Evolutionary conservation across 306 rosid genomes (phyloP), one percentile per base, ranked within the genome.

Genomic region (Gleditsia sinensis): DNA sequence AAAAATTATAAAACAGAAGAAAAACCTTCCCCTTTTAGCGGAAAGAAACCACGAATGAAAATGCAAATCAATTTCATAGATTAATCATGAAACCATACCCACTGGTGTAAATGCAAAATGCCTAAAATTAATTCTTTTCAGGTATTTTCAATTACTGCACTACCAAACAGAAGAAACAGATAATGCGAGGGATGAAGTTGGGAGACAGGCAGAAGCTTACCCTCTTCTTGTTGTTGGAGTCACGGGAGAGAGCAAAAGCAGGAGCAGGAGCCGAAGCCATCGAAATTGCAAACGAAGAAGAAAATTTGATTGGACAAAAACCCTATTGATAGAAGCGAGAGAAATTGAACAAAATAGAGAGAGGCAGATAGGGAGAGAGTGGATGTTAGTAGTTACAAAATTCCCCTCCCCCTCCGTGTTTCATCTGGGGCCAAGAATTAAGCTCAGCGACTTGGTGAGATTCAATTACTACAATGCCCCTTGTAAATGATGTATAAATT

Each of bases 281-380:
- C 64, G 80, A 76, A 66, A 67, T 54, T 51, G 45, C 5, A 59
- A 77, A 77, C 28, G 74, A 67, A 6, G 39, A 61, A 54, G 13
- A 30, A 43, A 55, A 32, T 5, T n/a, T 32, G 34, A 32, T 32
- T 32, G 3, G 34, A 5, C 34, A 5, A 32, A 32, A 2, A 32
- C 34, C 34, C 34, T 32, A 32, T 32, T 2, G 34, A 45, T 25
- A 69, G 23, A 69, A 50, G 43, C 72, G 64, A 75, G 62, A 77
- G 32, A 32, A 32, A 2, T 32, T 32, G 2, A 5, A 5, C 2
- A 32, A 32, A 32, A 32, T 32, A 2, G 34, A n/a, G 16, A 13
- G 66, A 67, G 48, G 16, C 24, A 56, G 86, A 84, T 83, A 87
- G 87, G 69, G 78, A 82, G 88, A 81, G 86, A 81, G 91, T 82